Conservation (phyloP, 768 basidiomycete genomes). For the Russula abietina region DNA sequence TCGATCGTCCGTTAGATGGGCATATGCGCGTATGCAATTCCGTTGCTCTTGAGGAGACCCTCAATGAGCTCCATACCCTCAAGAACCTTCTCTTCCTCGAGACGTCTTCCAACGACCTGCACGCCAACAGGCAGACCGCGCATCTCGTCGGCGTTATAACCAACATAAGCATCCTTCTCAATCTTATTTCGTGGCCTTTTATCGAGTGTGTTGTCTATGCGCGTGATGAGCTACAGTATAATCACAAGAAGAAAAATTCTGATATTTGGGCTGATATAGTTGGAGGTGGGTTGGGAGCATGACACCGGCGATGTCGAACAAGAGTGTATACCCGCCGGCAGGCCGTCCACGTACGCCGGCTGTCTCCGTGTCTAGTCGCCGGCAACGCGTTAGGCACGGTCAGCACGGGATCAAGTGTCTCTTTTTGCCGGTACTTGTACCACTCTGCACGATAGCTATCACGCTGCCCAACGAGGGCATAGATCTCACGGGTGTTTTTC, state of each 20-base stretch:
- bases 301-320: conserved; percentile 57
- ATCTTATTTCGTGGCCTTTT: conserved; percentile 37
- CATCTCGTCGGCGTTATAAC: conserved; percentile 58
- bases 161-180: conserved; percentile 43
- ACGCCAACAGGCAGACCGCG: conserved; percentile 63
- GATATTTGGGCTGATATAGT: neutral
- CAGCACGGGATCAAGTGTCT: conserved; percentile 56
- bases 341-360: conserved; percentile 45
- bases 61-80: conserved; percentile 62
- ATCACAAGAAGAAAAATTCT: neutral
- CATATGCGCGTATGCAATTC: conserved; percentile 4
- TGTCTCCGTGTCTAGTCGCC: conserved; percentile 49
- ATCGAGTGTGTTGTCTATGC: conserved; percentile 43
- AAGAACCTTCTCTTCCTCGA: conserved; percentile 70
- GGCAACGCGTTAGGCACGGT: conserved; percentile 59
- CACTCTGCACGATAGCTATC: conserved; percentile 40
- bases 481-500: conserved; percentile 49
- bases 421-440: conserved; percentile 37
- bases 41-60: conserved; percentile 13
- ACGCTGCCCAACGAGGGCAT: conserved; percentile 42
- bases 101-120: conserved; percentile 53
- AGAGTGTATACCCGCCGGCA: conserved; percentile 54
- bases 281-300: neutral
- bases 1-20: neutral
- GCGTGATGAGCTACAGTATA: conserved; percentile 39